Percentiles rank a stretch among this genome's conserved stretches.
Evolutionary conservation across 257 asterid species (phyloP).

Genomic region (Ballota nigra): DNA sequence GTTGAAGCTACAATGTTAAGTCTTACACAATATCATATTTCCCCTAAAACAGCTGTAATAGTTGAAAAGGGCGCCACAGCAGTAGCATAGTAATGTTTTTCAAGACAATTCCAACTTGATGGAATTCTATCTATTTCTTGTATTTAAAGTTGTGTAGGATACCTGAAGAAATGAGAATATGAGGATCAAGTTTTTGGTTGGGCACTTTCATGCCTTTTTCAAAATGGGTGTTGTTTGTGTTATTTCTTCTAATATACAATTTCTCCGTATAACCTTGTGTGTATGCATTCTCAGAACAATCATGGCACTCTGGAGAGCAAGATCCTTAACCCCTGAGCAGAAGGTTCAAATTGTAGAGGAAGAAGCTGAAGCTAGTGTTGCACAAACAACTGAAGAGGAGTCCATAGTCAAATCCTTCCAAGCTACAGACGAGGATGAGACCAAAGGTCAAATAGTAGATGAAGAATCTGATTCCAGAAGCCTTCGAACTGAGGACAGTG

Average conservation of each 20-base stretch:
- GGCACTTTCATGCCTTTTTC: neutral
- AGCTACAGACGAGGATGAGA: conserved; percentile 56
- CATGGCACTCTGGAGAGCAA: conserved; percentile 93
- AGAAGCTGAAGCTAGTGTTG: conserved; percentile 59
- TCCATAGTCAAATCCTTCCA: conserved; percentile 45
- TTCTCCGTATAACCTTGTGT: conserved; percentile 7
- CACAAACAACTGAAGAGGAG: conserved; percentile 70
- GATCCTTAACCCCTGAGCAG: conserved; percentile 94
- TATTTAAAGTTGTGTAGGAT: neutral
- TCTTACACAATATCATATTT: neutral
- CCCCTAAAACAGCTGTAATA: neutral
- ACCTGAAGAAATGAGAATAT: neutral
- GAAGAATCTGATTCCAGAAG: conserved; percentile 67
- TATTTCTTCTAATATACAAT: neutral
- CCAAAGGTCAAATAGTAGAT: conserved; percentile 45
- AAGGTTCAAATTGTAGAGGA: conserved; percentile 85
- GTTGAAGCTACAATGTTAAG: neutral
- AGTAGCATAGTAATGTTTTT: neutral
- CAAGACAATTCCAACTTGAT: neutral
- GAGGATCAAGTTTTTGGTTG: neutral
- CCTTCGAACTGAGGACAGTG: conserved; percentile 71
- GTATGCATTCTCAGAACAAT: conserved; percentile 60
- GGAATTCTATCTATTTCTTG: neutral
- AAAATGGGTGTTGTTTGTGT: neutral
- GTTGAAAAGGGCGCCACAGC: neutral